Conservation (phyloP, 257 asterid genomes). For the Nicotiana paniculata region DNA sequence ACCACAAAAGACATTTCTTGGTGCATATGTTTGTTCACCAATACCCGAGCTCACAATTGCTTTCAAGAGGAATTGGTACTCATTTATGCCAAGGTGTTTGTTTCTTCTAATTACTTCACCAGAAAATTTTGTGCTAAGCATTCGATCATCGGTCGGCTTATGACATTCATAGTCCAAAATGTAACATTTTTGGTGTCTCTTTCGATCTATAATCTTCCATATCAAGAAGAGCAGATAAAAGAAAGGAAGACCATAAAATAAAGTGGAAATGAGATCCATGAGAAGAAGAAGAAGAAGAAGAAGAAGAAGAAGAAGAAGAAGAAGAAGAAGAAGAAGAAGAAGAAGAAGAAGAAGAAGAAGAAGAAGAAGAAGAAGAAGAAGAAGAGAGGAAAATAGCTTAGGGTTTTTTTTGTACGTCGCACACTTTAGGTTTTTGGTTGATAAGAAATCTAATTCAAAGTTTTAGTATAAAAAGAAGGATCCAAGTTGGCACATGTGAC, state of each 20-base stretch:
- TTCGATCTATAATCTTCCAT: constrained; percentile 20
- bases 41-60: constrained; percentile 87
- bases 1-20: constrained; percentile 55
- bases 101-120: constrained; percentile 68
- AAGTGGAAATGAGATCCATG: constrained; percentile 36
- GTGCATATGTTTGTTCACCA: constrained; percentile 87
- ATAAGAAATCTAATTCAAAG: constrained; percentile 1
- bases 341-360: too few species aligned
- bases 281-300: neutral
- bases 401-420: neutral
- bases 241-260: constrained; percentile 34
- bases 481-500: neutral
- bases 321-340: neutral
- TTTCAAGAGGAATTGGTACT: constrained; percentile 66
- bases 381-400: neutral
- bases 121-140: constrained; percentile 44
- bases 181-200: constrained; percentile 49
- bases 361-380: neutral
- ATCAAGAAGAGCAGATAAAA: constrained; percentile 27
- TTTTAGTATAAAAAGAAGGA: neutral
- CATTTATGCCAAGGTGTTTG: constrained; percentile 61
- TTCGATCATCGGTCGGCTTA: constrained; percentile 47
- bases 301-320: too few species aligned
- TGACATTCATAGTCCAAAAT: constrained; percentile 68
- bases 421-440: neutral